Conservation (phyloP, 306 rosid species). For the Cercis canadensis region DNA sequence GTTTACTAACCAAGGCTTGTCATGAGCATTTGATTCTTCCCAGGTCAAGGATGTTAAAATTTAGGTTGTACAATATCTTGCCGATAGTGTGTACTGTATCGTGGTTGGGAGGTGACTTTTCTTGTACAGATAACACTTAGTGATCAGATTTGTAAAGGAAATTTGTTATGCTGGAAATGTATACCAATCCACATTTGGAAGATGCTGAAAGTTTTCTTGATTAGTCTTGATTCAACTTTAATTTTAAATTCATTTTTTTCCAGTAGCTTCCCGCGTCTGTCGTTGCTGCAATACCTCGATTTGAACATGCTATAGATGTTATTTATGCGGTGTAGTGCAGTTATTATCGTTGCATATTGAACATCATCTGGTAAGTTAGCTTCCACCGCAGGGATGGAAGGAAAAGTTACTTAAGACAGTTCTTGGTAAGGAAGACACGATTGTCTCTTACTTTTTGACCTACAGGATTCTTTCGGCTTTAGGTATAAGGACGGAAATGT, state of each 20-base stretch:
- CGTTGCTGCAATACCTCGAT: too few relatives aligned
- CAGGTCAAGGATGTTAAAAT: conserved; percentile 43
- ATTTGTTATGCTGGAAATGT: conserved; percentile 36
- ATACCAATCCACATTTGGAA: conserved; percentile 27
- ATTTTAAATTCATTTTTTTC: background rate
- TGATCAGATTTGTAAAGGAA: conserved; percentile 49
- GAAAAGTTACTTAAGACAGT: too few relatives aligned
- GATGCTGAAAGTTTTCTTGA: conserved; percentile 14
- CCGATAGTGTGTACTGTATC: conserved; percentile 31
- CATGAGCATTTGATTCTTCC: conserved; percentile 42
- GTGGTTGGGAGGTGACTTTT: conserved; percentile 44
- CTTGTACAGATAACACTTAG: conserved; percentile 66
- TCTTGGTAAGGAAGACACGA: too few relatives aligned
- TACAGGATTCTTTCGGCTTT: too few relatives aligned
- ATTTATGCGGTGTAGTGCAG: too few relatives aligned
- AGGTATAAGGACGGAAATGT: too few relatives aligned
- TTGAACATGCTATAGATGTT: too few relatives aligned
- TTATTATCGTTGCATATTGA: too few relatives aligned
- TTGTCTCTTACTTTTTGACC: too few relatives aligned
- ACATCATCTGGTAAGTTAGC: too few relatives aligned
- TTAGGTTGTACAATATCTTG: conserved; percentile 60
- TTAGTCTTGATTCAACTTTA: background rate
- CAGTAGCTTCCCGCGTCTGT: too few relatives aligned
- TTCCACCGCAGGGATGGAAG: too few relatives aligned
- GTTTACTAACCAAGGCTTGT: conserved; percentile 51